Percentiles rank a stretch among this genome's conserved stretches.
Conservation (phyloP, 2,329 filamentous ascomycete genomes). For the Sporothrix schenckii region DNA sequence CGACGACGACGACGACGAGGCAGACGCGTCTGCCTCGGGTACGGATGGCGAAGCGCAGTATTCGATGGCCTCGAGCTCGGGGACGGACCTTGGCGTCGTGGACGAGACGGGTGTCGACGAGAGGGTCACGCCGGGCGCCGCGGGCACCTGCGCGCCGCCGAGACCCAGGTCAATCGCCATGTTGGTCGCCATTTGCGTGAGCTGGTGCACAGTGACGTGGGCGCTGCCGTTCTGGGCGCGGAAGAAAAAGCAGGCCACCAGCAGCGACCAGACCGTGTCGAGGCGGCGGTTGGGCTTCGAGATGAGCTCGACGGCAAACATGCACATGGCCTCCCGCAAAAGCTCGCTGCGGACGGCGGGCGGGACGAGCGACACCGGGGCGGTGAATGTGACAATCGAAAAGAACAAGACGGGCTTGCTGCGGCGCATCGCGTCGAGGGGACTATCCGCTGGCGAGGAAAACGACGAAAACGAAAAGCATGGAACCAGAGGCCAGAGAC, state of each 20-base stretch:
- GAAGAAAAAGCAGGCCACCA: conserved; percentile 19
- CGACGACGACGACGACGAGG: neutral
- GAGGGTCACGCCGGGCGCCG: neutral
- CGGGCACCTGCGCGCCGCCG: neutral
- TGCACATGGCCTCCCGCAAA: conserved; percentile 12
- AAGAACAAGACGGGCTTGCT: conserved; percentile 16
- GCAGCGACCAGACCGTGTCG: conserved; percentile 26
- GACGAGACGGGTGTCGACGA: neutral
- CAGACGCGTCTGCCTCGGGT: neutral
- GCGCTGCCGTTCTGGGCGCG: conserved; percentile 21
- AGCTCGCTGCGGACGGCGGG: conserved; percentile 12
- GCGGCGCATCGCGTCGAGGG: conserved; percentile 9
- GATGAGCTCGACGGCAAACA: conserved; percentile 27
- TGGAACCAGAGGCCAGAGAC: neutral
- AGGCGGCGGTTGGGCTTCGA: conserved; percentile 2
- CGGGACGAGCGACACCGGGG: neutral
- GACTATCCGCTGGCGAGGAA: neutral
- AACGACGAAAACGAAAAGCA: neutral
- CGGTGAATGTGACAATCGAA: conserved; percentile 15
- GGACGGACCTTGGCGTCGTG: neutral
- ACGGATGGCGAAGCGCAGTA: neutral
- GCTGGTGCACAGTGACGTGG: conserved; percentile 21
- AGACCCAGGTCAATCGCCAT: conserved; percentile 12
- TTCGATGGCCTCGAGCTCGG: conserved; percentile 8
- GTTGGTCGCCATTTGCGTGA: conserved; percentile 20